Evolutionary conservation across 2,329 filamentous ascomycete species (phyloP).

Genomic region (Periglandula ipomoeae): DNA sequence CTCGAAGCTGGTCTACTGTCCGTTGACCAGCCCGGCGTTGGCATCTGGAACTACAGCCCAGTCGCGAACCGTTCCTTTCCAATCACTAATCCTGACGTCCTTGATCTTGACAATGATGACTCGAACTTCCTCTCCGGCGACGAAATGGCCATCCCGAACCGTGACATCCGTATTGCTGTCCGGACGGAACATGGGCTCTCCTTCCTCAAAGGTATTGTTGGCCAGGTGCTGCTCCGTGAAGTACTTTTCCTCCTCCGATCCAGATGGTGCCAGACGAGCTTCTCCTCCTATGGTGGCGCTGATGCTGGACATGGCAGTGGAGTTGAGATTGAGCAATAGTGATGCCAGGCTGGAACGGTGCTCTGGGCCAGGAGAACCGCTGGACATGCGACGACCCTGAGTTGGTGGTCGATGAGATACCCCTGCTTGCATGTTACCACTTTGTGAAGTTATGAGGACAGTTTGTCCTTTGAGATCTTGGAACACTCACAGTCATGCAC

Average conservation of each 20-base stretch:
- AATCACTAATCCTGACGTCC: conserved; percentile 84
- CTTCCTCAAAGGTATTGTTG: conserved; percentile 78
- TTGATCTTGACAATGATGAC: conserved; percentile 80
- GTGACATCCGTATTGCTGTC: conserved; percentile 33
- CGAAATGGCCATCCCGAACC: conserved; percentile 55
- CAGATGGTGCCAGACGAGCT: conserved; percentile 62
- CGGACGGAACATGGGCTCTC: conserved; percentile 21
- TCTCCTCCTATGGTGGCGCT: conserved; percentile 89
- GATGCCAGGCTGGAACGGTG: conserved; percentile 68
- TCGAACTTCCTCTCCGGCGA: conserved; percentile 73
- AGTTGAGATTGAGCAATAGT: conserved; percentile 85
- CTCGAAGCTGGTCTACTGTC: conserved; percentile 14
- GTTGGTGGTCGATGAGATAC: conserved; percentile 85
- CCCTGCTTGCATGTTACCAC: conserved; percentile 36
- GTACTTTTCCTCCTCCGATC: conserved; percentile 75
- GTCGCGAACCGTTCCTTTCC: conserved; percentile 88
- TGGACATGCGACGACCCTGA: conserved; percentile 47
- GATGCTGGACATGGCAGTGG: conserved; percentile 77
- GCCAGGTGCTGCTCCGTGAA: conserved; percentile 77
- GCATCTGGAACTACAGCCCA: conserved; percentile 47
- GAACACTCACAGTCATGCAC: conserved; percentile 70
- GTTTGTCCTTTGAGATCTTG: not conserved
- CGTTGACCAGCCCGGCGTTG: conserved; percentile 31
- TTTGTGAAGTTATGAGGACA: not conserved
- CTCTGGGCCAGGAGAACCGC: conserved; percentile 54